These are phyloP conservation scores for Rhodotorula paludigena DNA, from an alignment of 768 basidiomycete genomes.

Conservation along the genomic window DNA sequence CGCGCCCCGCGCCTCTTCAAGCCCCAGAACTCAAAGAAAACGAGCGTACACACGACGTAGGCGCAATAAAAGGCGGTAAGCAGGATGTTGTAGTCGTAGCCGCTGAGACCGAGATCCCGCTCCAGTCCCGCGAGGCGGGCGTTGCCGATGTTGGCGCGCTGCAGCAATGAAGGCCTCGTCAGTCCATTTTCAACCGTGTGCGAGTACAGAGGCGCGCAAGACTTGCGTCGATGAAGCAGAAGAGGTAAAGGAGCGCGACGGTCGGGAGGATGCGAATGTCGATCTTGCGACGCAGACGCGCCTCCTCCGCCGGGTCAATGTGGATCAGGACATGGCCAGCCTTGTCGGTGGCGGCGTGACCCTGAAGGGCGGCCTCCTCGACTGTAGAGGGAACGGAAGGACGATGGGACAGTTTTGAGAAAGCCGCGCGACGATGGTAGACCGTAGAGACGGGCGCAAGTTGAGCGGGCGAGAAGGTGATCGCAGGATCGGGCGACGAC, in stretches of 20 bases:
- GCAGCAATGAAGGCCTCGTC: too few species aligned
- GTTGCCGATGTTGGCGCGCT: constrained; percentile 30
- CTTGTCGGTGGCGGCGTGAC: constrained; percentile 38
- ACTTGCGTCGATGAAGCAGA: constrained; percentile 14
- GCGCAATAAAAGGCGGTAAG: not conserved
- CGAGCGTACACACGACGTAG: not conserved
- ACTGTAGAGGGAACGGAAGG: too few species aligned
- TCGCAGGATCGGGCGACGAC: too few species aligned
- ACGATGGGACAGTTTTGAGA: too few species aligned
- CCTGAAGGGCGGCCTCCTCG: constrained; percentile 27
- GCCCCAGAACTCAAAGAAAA: not conserved
- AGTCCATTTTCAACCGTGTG: too few species aligned
- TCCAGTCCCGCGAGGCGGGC: constrained; percentile 41
- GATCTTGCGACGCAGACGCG: constrained; percentile 21
- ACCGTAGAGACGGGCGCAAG: too few species aligned
- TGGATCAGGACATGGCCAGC: constrained; percentile 16
- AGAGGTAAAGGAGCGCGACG: constrained; percentile 21
- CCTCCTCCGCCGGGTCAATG: constrained; percentile 21
- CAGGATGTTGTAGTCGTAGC: constrained; percentile 32
- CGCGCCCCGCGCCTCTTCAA: too few species aligned
- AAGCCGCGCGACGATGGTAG: too few species aligned
- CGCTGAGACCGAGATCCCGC: constrained; percentile 37
- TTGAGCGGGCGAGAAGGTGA: too few species aligned
- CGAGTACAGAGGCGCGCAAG: too few species aligned
- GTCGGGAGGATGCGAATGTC: constrained; percentile 25